A percentile compares a stretch with the other conserved stretches of the same genome.
These are phyloP conservation scores for Lasiosphaeriaceae sp. DNA, from an alignment of 495 filamentous ascomycete species.

Conservation along the genomic window DNA sequence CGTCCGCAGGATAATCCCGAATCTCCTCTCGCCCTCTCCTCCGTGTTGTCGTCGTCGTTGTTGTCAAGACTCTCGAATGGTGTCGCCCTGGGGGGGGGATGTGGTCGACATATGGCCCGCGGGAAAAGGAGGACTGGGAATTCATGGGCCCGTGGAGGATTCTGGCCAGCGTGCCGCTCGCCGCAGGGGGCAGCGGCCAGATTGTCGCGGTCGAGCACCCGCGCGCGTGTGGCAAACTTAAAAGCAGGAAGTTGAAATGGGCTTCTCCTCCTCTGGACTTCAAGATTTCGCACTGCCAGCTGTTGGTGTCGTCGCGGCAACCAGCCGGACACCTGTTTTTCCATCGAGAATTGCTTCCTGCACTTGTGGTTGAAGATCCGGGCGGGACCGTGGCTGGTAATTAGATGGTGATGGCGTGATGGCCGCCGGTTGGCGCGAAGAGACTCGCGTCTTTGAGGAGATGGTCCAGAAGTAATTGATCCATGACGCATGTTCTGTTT, in stretches of 20 bases:
- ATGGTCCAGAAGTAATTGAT: neutral
- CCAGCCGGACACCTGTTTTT: neutral
- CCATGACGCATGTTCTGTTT: neutral
- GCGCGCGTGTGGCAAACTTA: too few species aligned
- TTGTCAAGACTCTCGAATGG: neutral
- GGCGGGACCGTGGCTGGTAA: neutral
- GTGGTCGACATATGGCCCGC: neutral
- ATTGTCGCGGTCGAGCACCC: neutral
- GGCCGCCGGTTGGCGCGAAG: neutral
- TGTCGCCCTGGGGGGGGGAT: neutral
- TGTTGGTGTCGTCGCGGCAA: neutral
- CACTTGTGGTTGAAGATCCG: neutral
- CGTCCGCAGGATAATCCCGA: neutral
- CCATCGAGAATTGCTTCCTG: neutral
- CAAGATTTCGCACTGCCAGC: too few species aligned
- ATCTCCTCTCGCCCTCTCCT: too few species aligned
- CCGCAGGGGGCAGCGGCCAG: neutral
- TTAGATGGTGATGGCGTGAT: neutral
- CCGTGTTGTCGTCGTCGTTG: neutral
- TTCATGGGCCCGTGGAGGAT: neutral
- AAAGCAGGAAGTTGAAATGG: too few species aligned
- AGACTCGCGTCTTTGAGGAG: neutral
- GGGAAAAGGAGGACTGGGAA: neutral
- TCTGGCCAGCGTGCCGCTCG: neutral
- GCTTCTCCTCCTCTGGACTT: too few species aligned